Base-by-base conservation (phyloP, 495 filamentous ascomycete genomes). In the Extremus antarcticus region DNA sequence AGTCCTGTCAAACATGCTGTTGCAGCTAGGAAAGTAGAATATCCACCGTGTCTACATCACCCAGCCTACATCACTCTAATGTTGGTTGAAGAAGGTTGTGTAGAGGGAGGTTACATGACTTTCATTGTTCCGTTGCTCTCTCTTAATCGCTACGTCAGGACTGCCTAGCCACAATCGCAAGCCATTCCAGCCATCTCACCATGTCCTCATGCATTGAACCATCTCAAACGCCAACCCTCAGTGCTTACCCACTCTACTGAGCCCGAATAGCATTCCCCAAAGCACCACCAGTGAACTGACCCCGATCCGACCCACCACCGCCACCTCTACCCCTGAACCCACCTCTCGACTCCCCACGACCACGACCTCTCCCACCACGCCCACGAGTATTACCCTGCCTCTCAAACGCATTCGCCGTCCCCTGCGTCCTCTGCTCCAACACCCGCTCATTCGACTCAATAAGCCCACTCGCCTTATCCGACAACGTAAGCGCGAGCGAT, bases 381-480 rank as follows among this genome's bases (percentile, higher is more conserved):
- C 88, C 83, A 56, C 88, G 87, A 50, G 87, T 79, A 58, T 81
- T 87, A 56, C 86, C 85, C 71, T 90, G 84, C 66, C 89, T 74
- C 76, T 94, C 89, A 70, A 95, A 95, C 50, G 91, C 91, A 65
- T 94, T 94, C 45, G 90, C 83, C 61, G 88, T 92, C 53, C 92
- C 92, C 69, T 94, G 88, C 52, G 92, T 99, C 66, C 91, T 81
- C 71, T 94, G 88, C 78, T 99, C 92, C 57, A 97, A 77, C 47
- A 88, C 91, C 67, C 94, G 85, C 73, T 99, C 92, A 74, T 99
- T 99, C 64, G 84, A 81, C 76, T 99, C 92, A 70, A 97, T 95
- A 23, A 99, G 78, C 45, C 84, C 83, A 64, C 86, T 91, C 41
- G 92, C 91, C 78, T 97, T 99, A 76, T 99, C 92, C 54, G 86